Conservation (phyloP, 371 early-diverging fungal species). For the Nematocida ausubeli region DNA sequence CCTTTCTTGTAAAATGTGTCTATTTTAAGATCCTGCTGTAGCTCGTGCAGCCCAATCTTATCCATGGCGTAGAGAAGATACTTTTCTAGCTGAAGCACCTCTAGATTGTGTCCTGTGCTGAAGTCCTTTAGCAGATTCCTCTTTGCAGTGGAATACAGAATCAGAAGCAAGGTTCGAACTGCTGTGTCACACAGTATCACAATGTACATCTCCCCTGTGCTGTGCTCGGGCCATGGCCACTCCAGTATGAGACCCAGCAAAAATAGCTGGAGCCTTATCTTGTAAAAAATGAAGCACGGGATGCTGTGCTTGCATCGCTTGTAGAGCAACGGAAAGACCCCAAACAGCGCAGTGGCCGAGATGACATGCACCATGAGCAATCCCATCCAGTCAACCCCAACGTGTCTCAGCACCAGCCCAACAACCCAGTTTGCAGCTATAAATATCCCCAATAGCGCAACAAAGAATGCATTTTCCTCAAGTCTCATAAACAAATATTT, state of each 20-base stretch:
- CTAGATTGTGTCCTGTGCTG: slow-evolving; percentile 55
- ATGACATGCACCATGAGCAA: neutral
- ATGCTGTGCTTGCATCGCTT: neutral
- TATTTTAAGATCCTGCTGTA: slow-evolving; percentile 4
- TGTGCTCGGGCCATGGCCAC: neutral
- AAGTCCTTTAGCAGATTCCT: slow-evolving; percentile 52
- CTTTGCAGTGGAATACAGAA: slow-evolving; percentile 45
- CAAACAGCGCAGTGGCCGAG: slow-evolving; percentile 2
- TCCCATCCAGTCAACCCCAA: neutral
- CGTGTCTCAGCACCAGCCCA: neutral
- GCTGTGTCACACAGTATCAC: neutral
- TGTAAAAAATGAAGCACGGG: slow-evolving; percentile 28
- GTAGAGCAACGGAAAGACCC: slow-evolving; percentile 15
- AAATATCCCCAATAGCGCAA: neutral
- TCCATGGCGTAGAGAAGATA: slow-evolving; percentile 56
- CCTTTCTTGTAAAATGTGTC: slow-evolving; percentile 59
- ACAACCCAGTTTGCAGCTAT: neutral
- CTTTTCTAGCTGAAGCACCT: slow-evolving; percentile 60
- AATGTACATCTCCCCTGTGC: neutral
- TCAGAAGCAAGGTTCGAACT: slow-evolving; percentile 6
- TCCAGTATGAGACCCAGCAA: neutral
- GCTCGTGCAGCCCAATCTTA: neutral
- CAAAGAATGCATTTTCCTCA: neutral
- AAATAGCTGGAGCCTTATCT: slow-evolving; percentile 21
- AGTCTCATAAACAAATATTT: slow-evolving; percentile 50